A percentile compares a stretch with the other conserved stretches of the same genome.
Evolutionary conservation across 2,329 filamentous ascomycete genomes (phyloP).

Genomic region (Nemania sp.): DNA sequence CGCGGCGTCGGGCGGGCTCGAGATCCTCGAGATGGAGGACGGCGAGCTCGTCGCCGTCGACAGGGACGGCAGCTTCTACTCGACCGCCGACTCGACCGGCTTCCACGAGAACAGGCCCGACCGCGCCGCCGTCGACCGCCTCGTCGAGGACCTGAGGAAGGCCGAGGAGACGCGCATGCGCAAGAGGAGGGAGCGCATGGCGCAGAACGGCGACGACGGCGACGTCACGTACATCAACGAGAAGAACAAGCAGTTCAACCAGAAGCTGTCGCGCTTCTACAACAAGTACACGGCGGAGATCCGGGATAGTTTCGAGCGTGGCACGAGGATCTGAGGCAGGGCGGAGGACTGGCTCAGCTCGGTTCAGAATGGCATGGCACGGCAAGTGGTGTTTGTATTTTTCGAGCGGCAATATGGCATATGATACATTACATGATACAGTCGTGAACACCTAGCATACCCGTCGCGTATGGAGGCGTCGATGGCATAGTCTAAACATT

Average conservation of each 20-base stretch:
- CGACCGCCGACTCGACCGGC: conserved; percentile 78
- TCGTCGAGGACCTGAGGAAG: conserved; percentile 85
- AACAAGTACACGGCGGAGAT: conserved; percentile 99
- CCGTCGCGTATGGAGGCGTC: conserved; percentile 23
- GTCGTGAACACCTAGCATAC: conserved; percentile 7
- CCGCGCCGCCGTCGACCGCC: conserved; percentile 81
- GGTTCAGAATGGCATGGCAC: no score
- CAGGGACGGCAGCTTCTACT: conserved; percentile 87
- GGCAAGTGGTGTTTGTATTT: conserved; percentile 14
- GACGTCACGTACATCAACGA: conserved; percentile 99
- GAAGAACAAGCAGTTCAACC: conserved; percentile 99
- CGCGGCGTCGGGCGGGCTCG: conserved; percentile 80
- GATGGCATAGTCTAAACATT: conserved; percentile 38
- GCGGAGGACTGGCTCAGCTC: background rate
- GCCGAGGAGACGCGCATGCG: conserved; percentile 86
- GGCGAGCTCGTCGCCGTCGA: conserved; percentile 95
- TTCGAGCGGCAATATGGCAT: conserved; percentile 1
- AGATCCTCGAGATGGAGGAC: conserved; percentile 94
- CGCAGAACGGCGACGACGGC: conserved; percentile 78
- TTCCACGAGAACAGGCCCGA: conserved; percentile 87
- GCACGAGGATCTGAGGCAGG: conserved; percentile 84
- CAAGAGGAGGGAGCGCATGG: conserved; percentile 80
- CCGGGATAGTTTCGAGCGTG: conserved; percentile 94
- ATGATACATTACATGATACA: conserved; percentile 1
- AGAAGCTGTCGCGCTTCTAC: conserved; percentile 94